Conservation (phyloP, 352 stramenopile species). For the Phytophthora citricola region DNA sequence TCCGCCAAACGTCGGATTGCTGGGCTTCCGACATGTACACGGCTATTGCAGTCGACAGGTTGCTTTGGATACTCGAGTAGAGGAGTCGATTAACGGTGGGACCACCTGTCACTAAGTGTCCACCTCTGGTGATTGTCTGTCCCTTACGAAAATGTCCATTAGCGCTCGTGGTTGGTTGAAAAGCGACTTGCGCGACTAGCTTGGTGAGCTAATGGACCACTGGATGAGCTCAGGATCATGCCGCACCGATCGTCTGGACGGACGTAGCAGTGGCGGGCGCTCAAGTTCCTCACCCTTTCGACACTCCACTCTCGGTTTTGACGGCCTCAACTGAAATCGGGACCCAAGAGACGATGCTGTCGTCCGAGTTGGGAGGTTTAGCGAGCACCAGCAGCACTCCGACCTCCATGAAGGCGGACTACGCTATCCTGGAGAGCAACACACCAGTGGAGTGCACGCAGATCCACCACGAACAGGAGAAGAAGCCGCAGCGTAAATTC, state of each 20-base stretch:
- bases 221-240: conserved; percentile 15
- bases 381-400: conserved; percentile 14
- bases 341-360: conserved; percentile 1
- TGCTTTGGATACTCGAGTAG: neutral
- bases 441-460: conserved; percentile 35
- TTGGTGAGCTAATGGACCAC: neutral
- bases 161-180: neutral
- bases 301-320: conserved; percentile 4
- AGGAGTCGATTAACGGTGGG: neutral
- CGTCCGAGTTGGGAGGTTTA: neutral
- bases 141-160: conserved; percentile 9
- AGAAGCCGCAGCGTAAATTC: neutral
- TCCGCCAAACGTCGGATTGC: neutral
- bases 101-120: conserved; percentile 5
- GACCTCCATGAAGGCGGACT: conserved; percentile 15
- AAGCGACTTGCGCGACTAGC: conserved; percentile 2
- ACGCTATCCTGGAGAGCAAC: conserved; percentile 29
- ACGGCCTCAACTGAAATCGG: neutral
- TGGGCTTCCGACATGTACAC: neutral
- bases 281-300: conserved; percentile 1
- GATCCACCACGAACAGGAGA: conserved; percentile 15
- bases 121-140: conserved; percentile 6
- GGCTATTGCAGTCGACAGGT: no score
- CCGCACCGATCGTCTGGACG: conserved; percentile 9
- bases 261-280: conserved; percentile 1